Conservation (phyloP, 495 filamentous ascomycete genomes). For the Parachaetomium inaequale region DNA sequence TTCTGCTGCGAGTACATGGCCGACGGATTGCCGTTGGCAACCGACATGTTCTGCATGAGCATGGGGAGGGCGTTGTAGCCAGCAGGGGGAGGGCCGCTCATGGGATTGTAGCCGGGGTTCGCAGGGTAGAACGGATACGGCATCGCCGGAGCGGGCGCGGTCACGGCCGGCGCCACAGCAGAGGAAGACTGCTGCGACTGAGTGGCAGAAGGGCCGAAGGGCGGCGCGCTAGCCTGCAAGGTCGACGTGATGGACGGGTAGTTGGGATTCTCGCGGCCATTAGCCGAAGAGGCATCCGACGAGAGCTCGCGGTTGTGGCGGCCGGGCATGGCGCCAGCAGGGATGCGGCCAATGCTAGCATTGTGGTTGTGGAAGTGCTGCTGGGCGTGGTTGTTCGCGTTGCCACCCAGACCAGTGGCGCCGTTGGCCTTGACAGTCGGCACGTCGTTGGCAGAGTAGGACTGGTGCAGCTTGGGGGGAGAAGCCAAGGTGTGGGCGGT, state of each 20-base stretch:
- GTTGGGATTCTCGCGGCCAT: constrained; percentile 48
- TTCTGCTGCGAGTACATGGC: constrained; percentile 46
- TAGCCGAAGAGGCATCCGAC: constrained; percentile 37
- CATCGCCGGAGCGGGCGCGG: constrained; percentile 35
- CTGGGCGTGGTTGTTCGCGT: constrained; percentile 65
- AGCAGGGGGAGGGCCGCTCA: constrained; percentile 17
- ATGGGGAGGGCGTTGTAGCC: constrained; percentile 51
- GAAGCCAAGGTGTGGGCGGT: constrained; percentile 45
- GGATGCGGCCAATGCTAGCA: constrained; percentile 73
- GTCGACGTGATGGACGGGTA: constrained; percentile 58
- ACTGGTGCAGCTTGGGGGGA: constrained; percentile 72
- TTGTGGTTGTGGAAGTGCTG: constrained; percentile 81
- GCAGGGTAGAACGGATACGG: constrained; percentile 42
- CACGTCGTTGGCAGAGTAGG: constrained; percentile 85
- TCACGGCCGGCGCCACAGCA: constrained; percentile 34
- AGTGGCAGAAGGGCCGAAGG: constrained; percentile 56
- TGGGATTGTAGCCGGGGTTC: constrained; percentile 24
- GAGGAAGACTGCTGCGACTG: constrained; percentile 34
- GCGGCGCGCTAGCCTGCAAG: constrained; percentile 72
- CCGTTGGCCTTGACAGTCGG: constrained; percentile 69
- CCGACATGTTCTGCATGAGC: constrained; percentile 58
- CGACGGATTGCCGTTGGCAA: constrained; percentile 41
- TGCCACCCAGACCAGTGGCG: constrained; percentile 30
- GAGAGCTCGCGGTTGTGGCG: constrained; percentile 68
- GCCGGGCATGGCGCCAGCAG: constrained; percentile 54